These are phyloP conservation scores for Penicillium paneum DNA, from an alignment of 2,329 filamentous ascomycete species.

Conservation along the genomic window DNA sequence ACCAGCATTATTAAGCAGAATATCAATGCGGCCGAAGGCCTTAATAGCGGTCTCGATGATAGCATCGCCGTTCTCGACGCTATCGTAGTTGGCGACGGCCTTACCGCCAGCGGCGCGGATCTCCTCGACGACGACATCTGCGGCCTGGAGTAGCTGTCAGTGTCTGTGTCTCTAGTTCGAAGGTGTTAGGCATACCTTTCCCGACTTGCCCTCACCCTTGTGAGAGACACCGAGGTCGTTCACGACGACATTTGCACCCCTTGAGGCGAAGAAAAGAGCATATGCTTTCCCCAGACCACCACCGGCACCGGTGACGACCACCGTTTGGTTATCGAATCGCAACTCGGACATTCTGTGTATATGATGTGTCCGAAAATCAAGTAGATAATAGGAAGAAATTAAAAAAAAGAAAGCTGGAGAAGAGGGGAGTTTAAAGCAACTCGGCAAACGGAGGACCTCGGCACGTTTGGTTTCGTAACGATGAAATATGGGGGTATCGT, in stretches of 20 bases:
- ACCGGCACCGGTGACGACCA: constrained; percentile 82
- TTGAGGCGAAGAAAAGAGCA: constrained; percentile 82
- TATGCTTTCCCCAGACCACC: constrained; percentile 80
- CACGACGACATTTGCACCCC: constrained; percentile 91
- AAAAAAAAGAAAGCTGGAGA: constrained; percentile 20
- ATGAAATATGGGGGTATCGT: constrained; percentile 9
- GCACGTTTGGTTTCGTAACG: constrained; percentile 26
- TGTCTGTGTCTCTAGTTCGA: constrained; percentile 25
- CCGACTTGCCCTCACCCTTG: constrained; percentile 84
- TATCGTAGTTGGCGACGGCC: constrained; percentile 95
- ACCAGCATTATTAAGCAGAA: constrained; percentile 97
- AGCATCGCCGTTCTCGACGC: constrained; percentile 75
- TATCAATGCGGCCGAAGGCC: constrained; percentile 68
- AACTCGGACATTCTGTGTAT: constrained; percentile 61
- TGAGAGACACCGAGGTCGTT: constrained; percentile 93
- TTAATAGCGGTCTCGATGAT: constrained; percentile 70
- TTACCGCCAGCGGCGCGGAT: constrained; percentile 81
- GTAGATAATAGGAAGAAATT: constrained; percentile 13
- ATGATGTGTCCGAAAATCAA: constrained; percentile 12
- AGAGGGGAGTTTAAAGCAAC: constrained; percentile 27
- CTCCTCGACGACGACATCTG: constrained; percentile 49
- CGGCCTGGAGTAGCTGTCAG: constrained; percentile 55
- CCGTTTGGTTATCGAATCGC: constrained; percentile 83
- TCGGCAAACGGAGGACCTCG: constrained; percentile 37
- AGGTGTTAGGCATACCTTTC: constrained; percentile 60